Evolutionary conservation across 225 moss, liverwort and hornwort species (phyloP).

Genomic region (Lunularia cruciata): DNA sequence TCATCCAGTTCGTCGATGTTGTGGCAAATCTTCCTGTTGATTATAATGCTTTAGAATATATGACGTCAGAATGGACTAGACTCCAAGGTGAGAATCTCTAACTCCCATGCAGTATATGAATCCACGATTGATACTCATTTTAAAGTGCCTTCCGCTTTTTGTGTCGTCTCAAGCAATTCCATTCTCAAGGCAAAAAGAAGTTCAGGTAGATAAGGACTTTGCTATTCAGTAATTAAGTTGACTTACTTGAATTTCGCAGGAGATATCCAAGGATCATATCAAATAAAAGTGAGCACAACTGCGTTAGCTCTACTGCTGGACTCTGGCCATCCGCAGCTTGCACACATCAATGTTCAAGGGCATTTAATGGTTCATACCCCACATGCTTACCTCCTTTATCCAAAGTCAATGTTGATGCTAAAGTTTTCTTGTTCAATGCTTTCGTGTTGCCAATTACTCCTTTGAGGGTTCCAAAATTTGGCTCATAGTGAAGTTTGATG

Average conservation of each 20-base stretch:
- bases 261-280: slow-evolving; percentile 85
- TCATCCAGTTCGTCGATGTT: slow-evolving; percentile 73
- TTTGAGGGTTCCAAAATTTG: too few species aligned
- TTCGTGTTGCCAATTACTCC: too few species aligned
- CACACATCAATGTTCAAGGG: slow-evolving; percentile 68
- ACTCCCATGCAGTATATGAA: background rate
- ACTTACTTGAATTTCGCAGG: slow-evolving; percentile 37
- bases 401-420: background rate
- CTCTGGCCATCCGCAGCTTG: slow-evolving; percentile 71
- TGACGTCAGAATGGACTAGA: slow-evolving; percentile 81
- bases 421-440: background rate
- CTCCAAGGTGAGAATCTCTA: slow-evolving; percentile 61
- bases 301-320: slow-evolving; percentile 76
- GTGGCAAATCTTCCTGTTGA: slow-evolving; percentile 61
- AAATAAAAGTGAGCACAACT: slow-evolving; percentile 85
- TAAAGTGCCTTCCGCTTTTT: too few species aligned
- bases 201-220: background rate
- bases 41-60: slow-evolving; percentile 67
- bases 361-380: slow-evolving; percentile 39
- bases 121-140: too few species aligned
- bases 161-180: too few species aligned
- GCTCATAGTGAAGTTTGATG: too few species aligned
- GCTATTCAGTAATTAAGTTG: slow-evolving; percentile 12
- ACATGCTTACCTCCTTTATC: background rate
- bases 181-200: background rate